These are phyloP conservation scores for Sarocladium oryzae DNA, from an alignment of 2,329 filamentous ascomycete species.

Conservation along the genomic window DNA sequence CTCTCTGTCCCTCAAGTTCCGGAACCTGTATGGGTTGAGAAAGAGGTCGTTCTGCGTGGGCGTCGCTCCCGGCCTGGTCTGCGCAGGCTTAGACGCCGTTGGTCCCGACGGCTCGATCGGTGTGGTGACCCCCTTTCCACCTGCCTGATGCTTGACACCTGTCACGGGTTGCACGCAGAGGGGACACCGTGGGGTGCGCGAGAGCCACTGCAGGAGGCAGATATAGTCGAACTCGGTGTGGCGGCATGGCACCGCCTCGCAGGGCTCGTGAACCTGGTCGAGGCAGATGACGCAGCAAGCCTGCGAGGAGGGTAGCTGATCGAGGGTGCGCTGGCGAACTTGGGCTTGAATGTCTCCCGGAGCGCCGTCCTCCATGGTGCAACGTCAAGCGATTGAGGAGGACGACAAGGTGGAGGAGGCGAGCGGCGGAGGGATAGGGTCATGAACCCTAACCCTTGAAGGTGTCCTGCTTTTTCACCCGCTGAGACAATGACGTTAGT, in stretches of 20 bases:
- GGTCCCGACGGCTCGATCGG: neutral
- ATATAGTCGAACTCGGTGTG: conserved; percentile 80
- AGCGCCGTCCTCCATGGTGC: neutral
- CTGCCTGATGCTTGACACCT: conserved; percentile 51
- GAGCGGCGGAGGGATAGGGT: neutral
- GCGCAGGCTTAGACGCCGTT: neutral
- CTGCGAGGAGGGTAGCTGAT: neutral
- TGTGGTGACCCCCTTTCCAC: neutral
- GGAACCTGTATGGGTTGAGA: neutral
- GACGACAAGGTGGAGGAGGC: neutral
- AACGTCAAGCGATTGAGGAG: neutral
- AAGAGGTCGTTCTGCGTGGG: conserved; percentile 5
- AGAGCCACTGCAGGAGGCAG: conserved; percentile 77
- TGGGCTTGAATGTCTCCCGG: neutral
- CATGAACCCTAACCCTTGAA: conserved; percentile 2
- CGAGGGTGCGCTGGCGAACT: conserved; percentile 6
- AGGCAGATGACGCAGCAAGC: conserved; percentile 76
- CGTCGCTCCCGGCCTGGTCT: neutral
- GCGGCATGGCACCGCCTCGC: conserved; percentile 67
- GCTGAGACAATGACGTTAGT: conserved; percentile 3
- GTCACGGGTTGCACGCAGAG: conserved; percentile 59
- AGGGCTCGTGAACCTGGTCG: conserved; percentile 64
- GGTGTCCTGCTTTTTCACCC: neutral
- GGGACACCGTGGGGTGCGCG: conserved; percentile 66
- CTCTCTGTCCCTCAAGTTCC: neutral